These are phyloP conservation scores for Ilex paraguariensis DNA, from an alignment of 305 asterid genomes.

Conservation along the genomic window DNA sequence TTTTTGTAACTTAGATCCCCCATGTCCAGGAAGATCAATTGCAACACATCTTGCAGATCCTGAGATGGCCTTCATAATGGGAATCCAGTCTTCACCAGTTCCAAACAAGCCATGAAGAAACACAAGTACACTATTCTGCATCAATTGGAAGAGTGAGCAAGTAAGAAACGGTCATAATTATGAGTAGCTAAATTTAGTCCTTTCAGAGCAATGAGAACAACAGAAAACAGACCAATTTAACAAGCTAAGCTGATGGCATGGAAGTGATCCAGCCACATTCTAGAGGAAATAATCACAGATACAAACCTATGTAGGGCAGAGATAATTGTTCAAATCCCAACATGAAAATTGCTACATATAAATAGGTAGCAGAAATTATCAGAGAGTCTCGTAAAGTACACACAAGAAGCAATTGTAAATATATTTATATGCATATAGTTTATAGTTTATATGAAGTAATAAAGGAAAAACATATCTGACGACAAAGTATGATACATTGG, in stretches of 20 bases:
- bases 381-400: not conserved
- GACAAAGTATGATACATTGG: too few relatives aligned
- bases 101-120: slow-evolving; percentile 98
- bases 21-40: slow-evolving; percentile 95
- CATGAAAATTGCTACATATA: not conserved
- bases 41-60: slow-evolving; percentile 75
- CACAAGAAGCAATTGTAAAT: not conserved
- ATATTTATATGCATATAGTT: too few relatives aligned
- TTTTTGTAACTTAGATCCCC: slow-evolving; percentile 54
- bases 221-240: not conserved
- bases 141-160: slow-evolving; percentile 5
- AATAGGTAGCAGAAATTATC: not conserved
- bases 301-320: not conserved
- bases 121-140: slow-evolving; percentile 62
- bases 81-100: slow-evolving; percentile 75
- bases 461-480: not conserved
- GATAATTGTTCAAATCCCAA: not conserved
- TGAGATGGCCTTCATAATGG: slow-evolving; percentile 81
- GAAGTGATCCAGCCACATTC: not conserved
- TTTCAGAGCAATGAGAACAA: not conserved
- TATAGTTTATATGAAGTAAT: too few relatives aligned
- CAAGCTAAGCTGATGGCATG: not conserved
- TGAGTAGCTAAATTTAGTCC: not conserved
- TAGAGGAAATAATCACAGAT: too few relatives aligned
- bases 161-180: slow-evolving; percentile 10